These are phyloP conservation scores for peach (Prunus persica) DNA, from an alignment of 306 rosid species.

Conservation along the genomic window Prunus_persica_NCBIv2 NC_034015.1:299501-300000, in stretches of 20 bases:
- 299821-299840: background rate
- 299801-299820: background rate
- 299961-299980: background rate
- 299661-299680: background rate
- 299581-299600: background rate
- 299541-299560: background rate
- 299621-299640: background rate
- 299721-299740: background rate
- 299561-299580: background rate
- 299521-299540: background rate
- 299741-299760: background rate
- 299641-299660: background rate
- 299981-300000: slow-evolving; percentile 21
- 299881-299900: background rate
- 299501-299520: background rate
- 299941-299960: background rate
- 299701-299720: background rate
- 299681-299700: background rate
- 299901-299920: background rate
- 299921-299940: background rate
- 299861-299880: no score
- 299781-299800: slow-evolving; percentile 1
- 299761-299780: background rate
- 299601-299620: background rate
- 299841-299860: no score